These are phyloP conservation scores for Cinnamomum chago DNA, from an alignment of 164 flowering plant genomes.

Conservation along the genomic window DNA sequence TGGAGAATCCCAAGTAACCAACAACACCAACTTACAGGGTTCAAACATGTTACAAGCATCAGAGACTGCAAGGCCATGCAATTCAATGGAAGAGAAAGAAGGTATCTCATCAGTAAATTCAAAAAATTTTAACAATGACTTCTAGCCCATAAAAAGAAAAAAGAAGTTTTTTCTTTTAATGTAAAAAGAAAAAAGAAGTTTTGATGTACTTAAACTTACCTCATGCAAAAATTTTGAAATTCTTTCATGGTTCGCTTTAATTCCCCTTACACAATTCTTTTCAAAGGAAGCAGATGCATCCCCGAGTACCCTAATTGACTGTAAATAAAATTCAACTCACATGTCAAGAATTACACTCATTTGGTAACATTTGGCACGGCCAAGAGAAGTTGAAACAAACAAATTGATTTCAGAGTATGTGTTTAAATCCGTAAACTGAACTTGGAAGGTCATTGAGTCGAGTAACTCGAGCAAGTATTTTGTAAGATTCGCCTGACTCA, in stretches of 20 bases:
- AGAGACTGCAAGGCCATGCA: conserved; percentile 68
- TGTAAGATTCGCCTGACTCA: too few relatives aligned
- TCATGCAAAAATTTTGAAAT: conserved; percentile 91
- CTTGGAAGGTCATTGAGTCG: too few relatives aligned
- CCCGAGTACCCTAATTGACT: conserved; percentile 89
- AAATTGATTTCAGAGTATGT: background rate
- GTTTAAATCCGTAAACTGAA: too few relatives aligned
- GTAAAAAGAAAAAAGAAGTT: background rate
- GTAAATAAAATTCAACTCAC: conserved; percentile 16
- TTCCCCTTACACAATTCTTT: conserved; percentile 93
- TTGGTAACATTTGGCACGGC: background rate
- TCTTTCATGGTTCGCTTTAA: conserved; percentile 81
- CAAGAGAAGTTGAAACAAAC: background rate
- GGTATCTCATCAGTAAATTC: conserved; percentile 14
- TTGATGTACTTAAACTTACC: conserved; percentile 33
- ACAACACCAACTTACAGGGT: conserved; percentile 68
- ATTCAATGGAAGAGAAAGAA: conserved; percentile 7
- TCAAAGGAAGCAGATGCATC: conserved; percentile 98
- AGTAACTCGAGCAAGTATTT: too few relatives aligned
- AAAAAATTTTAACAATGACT: background rate
- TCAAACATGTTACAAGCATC: conserved; percentile 95
- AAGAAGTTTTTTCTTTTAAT: background rate
- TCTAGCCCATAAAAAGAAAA: background rate
- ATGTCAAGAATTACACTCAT: background rate
- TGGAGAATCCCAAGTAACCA: background rate